Evolutionary conservation across 139 green algal genomes (phyloP).

Genomic region (Mesostigma viride): DNA sequence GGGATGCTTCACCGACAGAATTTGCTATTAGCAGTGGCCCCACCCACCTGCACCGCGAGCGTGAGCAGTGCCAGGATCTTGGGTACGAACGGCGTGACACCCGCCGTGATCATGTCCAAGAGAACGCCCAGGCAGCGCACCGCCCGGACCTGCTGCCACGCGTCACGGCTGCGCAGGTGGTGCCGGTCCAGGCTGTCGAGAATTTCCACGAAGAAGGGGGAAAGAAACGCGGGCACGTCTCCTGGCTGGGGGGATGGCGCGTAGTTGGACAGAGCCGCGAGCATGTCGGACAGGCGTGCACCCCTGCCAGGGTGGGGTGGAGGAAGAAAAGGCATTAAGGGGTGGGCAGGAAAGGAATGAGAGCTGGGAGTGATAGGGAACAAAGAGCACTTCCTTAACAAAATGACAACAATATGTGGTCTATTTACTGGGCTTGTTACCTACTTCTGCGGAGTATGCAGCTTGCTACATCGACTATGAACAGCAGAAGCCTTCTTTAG

Average conservation of each 20-base stretch:
- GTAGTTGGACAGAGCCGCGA: conserved; percentile 18
- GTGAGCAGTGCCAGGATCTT: conserved; percentile 27
- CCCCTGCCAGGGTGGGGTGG: conserved; percentile 13
- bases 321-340: no score
- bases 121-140: conserved; percentile 18
- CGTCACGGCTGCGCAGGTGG: conserved; percentile 7
- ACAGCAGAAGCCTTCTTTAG: no score
- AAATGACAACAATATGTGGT: neutral
- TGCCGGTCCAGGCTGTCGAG: conserved; percentile 20
- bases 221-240: conserved; percentile 23
- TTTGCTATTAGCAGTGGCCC: no score
- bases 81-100: conserved; percentile 21
- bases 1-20: no score
- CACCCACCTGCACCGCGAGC: conserved; percentile 16
- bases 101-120: conserved; percentile 10
- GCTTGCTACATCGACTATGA: no score
- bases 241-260: neutral
- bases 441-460: no score
- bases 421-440: no score
- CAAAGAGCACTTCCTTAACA: neutral
- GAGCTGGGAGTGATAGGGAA: neutral
- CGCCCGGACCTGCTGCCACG: conserved; percentile 4
- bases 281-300: conserved; percentile 13
- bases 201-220: conserved; percentile 13
- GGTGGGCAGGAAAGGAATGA: neutral